Conservation (phyloP, 2,329 filamentous ascomycete genomes). For the Cladophialophora immunda region DNA sequence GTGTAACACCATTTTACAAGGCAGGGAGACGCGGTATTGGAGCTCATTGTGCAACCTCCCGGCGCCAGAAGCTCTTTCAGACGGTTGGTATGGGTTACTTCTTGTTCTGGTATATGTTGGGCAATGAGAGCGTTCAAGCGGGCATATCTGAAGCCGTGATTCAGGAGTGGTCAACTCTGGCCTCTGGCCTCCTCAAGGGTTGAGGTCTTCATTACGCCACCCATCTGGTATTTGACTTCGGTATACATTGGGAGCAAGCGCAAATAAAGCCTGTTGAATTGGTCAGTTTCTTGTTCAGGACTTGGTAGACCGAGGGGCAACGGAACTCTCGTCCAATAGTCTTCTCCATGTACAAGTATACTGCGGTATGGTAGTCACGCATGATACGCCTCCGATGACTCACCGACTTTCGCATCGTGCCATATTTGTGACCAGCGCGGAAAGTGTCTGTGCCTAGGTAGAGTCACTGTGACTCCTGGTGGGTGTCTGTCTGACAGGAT, state of each 20-base stretch:
- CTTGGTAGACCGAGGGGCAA: neutral
- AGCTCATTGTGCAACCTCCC: neutral
- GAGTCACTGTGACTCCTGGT: neutral
- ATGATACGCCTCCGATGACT: neutral
- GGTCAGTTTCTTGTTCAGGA: neutral
- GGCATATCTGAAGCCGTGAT: neutral
- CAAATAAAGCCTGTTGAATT: neutral
- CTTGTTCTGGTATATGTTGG: neutral
- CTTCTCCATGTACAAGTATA: neutral
- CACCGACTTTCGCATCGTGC: neutral
- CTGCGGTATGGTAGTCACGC: neutral
- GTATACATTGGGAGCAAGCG: neutral
- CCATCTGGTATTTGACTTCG: neutral
- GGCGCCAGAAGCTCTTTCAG: neutral
- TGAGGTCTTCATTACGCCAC: neutral
- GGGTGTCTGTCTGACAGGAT: neutral
- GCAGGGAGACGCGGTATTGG: neutral
- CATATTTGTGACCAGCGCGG: neutral
- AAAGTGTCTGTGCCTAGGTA: neutral
- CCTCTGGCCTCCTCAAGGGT: neutral
- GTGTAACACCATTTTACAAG: neutral
- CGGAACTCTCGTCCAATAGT: neutral
- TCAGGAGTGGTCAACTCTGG: no score
- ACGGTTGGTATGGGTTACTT: neutral
- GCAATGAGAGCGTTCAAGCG: constrained; percentile 32